These are phyloP conservation scores for Ambrosia hybrid DNA, from an alignment of 140 eudicot species.

Conservation along the genomic window DNA sequence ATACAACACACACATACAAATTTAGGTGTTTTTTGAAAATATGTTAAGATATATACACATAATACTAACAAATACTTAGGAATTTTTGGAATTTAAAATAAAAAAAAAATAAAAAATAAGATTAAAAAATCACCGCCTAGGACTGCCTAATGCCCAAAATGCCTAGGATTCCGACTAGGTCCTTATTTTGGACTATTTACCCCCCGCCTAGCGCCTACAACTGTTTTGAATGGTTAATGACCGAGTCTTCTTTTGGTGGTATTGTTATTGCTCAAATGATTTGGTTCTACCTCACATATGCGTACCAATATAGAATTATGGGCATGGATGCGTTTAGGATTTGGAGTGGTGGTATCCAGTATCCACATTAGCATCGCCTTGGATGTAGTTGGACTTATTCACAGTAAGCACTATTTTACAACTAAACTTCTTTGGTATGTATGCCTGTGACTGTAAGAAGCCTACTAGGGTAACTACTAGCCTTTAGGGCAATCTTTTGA, in stretches of 20 bases:
- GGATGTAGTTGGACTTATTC: conserved; percentile 2
- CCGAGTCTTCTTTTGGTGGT: not conserved
- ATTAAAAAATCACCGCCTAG: too few species aligned
- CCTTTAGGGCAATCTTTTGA: not conserved
- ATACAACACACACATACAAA: too few species aligned
- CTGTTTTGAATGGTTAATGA: not conserved
- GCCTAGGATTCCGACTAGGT: too few species aligned
- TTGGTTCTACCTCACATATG: not conserved
- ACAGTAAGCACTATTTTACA: not conserved
- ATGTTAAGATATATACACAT: too few species aligned
- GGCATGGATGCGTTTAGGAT: not conserved
- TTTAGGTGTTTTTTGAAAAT: too few species aligned
- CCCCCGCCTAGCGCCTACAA: not conserved
- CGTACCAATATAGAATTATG: not conserved
- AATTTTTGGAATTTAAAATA: too few species aligned
- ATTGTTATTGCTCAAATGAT: too few species aligned
- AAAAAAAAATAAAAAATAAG: too few species aligned
- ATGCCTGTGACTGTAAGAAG: not conserved
- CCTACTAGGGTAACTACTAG: not conserved
- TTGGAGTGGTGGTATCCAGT: not conserved
- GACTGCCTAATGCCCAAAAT: too few species aligned
- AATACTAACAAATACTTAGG: too few species aligned
- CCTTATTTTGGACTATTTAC: too few species aligned
- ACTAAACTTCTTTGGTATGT: not conserved
- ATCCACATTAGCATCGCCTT: not conserved